Conservation (phyloP, 257 asterid species). For the Cruciata laevipes region DNA sequence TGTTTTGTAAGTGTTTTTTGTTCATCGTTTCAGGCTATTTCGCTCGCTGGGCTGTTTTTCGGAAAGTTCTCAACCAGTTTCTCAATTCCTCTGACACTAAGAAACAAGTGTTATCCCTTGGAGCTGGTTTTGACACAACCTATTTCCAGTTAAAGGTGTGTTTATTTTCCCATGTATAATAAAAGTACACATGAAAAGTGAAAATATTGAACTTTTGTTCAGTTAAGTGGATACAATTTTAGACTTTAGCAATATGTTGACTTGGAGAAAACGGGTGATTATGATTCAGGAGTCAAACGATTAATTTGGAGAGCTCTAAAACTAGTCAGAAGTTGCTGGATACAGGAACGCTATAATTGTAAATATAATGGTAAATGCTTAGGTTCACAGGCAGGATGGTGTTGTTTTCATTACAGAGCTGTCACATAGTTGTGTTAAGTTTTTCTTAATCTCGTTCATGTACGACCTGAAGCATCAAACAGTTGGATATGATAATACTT, state of each 20-base stretch:
- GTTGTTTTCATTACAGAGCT: background rate
- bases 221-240: background rate
- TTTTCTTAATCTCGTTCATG: background rate
- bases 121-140: constrained; percentile 96
- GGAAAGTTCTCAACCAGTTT: constrained; percentile 76
- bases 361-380: background rate
- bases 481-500: background rate
- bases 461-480: background rate
- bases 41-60: constrained; percentile 83
- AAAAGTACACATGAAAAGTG: background rate
- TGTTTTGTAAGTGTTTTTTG: constrained; percentile 13
- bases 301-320: background rate
- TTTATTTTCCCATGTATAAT: constrained; percentile 15
- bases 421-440: background rate
- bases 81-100: constrained; percentile 46
- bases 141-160: constrained; percentile 87
- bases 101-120: constrained; percentile 88
- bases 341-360: background rate
- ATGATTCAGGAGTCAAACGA: background rate
- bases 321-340: background rate
- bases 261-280: background rate
- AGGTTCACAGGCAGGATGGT: background rate
- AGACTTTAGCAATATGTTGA: background rate
- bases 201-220: background rate
- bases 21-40: constrained; percentile 54